phyloP scores from a whole-genome alignment of 768 basidiomycete genomes.

The Suillus occidentalis region DNA sequence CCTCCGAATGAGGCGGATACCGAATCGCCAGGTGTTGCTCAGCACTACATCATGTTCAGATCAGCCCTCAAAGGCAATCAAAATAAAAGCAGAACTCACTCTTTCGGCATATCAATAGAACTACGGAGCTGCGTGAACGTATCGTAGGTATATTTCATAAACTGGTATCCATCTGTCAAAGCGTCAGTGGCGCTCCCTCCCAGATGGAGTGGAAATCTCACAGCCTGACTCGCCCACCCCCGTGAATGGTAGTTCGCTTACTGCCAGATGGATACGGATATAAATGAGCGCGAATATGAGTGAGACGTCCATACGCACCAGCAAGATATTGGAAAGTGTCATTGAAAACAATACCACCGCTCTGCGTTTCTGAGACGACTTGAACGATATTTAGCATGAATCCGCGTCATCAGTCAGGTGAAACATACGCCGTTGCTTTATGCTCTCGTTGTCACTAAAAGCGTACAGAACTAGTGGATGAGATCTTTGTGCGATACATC shows the following conservation, averaged over 20 bases:
- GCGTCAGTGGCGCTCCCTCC: background rate
- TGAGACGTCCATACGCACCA: conserved; percentile 36
- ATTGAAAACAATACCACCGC: conserved; percentile 58
- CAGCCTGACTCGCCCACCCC: conserved; percentile 67
- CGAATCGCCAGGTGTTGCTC: conserved; percentile 21
- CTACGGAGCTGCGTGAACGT: conserved; percentile 50
- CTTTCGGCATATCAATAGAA: conserved; percentile 55
- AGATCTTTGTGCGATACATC: conserved; percentile 35
- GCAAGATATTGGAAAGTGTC: conserved; percentile 57
- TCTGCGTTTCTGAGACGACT: conserved; percentile 54
- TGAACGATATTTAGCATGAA: conserved; percentile 23
- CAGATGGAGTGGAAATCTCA: conserved; percentile 33
- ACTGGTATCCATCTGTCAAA: conserved; percentile 53
- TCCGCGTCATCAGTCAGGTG: background rate
- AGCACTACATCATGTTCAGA: conserved; percentile 13
- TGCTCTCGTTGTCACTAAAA: conserved; percentile 51
- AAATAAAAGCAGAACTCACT: conserved; percentile 36
- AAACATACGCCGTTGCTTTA: conserved; percentile 40
- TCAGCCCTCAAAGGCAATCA: conserved; percentile 10
- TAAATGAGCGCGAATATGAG: background rate
- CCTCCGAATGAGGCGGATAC: conserved; percentile 25
- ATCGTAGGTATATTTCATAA: conserved; percentile 54
- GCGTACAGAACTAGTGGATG: conserved; percentile 64
- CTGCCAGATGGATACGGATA: conserved; percentile 21
- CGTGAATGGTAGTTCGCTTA: conserved; percentile 46